These are phyloP conservation scores for Eutrema salsugineum DNA, from an alignment of 441 rosid species.

Conservation along the genomic window DNA sequence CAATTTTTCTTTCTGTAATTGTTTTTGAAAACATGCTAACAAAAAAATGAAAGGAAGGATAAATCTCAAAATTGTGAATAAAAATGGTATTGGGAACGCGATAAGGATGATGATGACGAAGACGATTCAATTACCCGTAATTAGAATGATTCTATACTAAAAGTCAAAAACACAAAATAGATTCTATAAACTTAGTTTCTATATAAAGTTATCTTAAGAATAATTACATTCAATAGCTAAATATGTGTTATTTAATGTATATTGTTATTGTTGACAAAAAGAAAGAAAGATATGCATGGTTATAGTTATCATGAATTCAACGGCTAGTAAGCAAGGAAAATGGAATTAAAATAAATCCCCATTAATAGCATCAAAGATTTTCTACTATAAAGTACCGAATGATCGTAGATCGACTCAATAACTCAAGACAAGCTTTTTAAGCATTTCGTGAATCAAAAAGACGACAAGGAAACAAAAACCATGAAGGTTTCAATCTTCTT, in stretches of 20 bases:
- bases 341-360: not conserved
- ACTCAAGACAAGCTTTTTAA: not conserved
- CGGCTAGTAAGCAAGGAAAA: not conserved
- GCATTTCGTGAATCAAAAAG: not conserved
- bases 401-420: not conserved
- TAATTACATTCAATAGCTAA: not conserved
- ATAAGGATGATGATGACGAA: too few species aligned
- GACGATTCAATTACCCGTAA: too few species aligned
- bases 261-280: not conserved
- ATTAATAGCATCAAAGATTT: not conserved
- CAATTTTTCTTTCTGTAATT: too few species aligned
- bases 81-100: too few species aligned
- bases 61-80: too few species aligned
- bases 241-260: not conserved
- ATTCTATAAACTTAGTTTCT: too few species aligned
- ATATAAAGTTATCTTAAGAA: too few species aligned
- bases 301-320: not conserved
- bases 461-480: not conserved
- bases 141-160: too few species aligned
- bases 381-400: not conserved
- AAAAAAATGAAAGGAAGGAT: too few species aligned
- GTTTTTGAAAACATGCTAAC: too few species aligned
- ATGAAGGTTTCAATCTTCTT: conserved; percentile 19
- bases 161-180: too few species aligned
- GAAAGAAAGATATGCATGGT: not conserved